These are phyloP conservation scores for Apophysomyces ossiformis DNA, from an alignment of 371 early-diverging fungal genomes.

Conservation along the genomic window DNA sequence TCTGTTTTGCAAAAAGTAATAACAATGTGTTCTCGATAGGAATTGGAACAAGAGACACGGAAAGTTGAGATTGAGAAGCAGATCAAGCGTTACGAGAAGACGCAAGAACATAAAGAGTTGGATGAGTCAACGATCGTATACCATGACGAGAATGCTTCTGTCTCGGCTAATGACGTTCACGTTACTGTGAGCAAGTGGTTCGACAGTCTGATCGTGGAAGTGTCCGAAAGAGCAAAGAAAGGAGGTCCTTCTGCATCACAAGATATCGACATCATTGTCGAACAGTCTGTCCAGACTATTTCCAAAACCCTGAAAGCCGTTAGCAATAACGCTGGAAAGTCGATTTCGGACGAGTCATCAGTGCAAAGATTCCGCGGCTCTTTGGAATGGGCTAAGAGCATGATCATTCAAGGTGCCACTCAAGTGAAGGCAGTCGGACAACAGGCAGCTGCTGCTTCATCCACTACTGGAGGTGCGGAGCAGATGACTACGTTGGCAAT, in stretches of 20 bases:
- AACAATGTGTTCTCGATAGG: not conserved
- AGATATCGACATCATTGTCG: slow-evolving; percentile 5
- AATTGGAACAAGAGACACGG: not conserved
- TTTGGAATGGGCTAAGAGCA: slow-evolving; percentile 31
- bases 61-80: not conserved
- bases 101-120: not conserved
- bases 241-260: slow-evolving; percentile 33
- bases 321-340: slow-evolving; percentile 23
- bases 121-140: not conserved
- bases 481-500: slow-evolving; percentile 34
- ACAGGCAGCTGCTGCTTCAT: slow-evolving; percentile 26
- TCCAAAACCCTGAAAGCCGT: slow-evolving; percentile 24
- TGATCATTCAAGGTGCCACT: slow-evolving; percentile 28
- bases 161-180: slow-evolving; percentile 20
- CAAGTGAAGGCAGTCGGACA: slow-evolving; percentile 34
- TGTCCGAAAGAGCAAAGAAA: slow-evolving; percentile 36
- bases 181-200: slow-evolving; percentile 30
- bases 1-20: not conserved
- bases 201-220: slow-evolving; percentile 16
- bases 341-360: slow-evolving; percentile 17
- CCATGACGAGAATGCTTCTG: not conserved
- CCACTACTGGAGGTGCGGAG: slow-evolving; percentile 34
- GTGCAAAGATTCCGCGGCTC: slow-evolving; percentile 28
- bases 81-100: not conserved
- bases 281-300: slow-evolving; percentile 11